Evolutionary conservation across 2,329 filamentous ascomycete species (phyloP), one percentile per base, ranked within the genome.

Genomic region (Pseudogymnoascus sp.): DNA sequence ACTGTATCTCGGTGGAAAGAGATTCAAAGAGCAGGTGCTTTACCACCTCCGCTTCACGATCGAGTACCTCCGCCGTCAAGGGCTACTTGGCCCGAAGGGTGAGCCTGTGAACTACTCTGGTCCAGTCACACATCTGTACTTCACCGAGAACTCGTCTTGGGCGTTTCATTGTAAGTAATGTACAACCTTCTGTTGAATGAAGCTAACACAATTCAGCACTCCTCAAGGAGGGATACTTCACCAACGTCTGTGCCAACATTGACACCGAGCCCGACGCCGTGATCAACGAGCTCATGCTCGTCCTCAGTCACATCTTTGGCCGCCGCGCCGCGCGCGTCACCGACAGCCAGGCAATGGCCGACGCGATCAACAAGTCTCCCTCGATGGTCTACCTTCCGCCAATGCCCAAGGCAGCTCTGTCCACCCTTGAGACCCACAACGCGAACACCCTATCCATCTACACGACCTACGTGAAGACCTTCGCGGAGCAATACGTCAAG

Each of bases 21-120:
- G 85, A 45, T 84, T 85, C 61, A 86, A 86, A 69, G 83, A 87
- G 72, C 83, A 88, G 1, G 84, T 91, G 1, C 80, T 89, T 61
- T 89, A 93, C 71, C 89, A 93, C 70, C 74, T 93, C 5, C 83
- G 90, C 3, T 93, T 93, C 73, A 92, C 89, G 0, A 89, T 93
- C 51, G 89, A 93, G 67, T 93, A 91, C 68, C 79, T 93, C 0
- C 82, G 88, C 18, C 79, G 87, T 37, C 86, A 91, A 68, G 78
- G 83, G 47, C 81, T 93, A 0, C 77, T 93, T 7, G 84, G 83
- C 3, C 73, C 77, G 0, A 72, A 75, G 1, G 90, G 89, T 54
- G 77, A 74, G 1, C 88, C 90, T 0, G 75, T 92, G 11, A 90
- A 93, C 71, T 91, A 93, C 71, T 83, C 89, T 0, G 85, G 86